These are phyloP conservation scores for Aspergillus nanangensis DNA, from an alignment of 495 filamentous ascomycete species.

Conservation along the genomic window DNA sequence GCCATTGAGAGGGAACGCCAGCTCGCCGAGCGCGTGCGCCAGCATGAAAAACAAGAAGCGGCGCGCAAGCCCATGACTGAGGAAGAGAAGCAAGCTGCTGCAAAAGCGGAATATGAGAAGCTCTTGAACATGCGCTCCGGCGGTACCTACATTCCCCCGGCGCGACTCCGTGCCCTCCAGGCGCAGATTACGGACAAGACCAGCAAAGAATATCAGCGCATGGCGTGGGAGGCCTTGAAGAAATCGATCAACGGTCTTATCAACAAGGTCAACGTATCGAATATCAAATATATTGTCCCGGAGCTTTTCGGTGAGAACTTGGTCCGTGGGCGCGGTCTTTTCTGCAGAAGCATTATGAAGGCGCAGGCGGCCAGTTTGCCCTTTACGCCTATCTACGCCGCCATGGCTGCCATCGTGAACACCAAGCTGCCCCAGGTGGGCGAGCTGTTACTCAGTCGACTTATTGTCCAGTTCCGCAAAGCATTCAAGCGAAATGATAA, in stretches of 20 bases:
- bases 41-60: constrained; percentile 48
- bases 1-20: constrained; percentile 58
- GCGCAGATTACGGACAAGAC: constrained; percentile 94
- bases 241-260: constrained; percentile 98
- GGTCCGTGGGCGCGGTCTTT: constrained; percentile 82
- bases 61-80: constrained; percentile 63
- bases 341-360: constrained; percentile 95
- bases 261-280: constrained; percentile 96
- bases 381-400: constrained; percentile 91
- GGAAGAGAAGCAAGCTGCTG: constrained; percentile 75
- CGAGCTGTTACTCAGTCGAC: constrained; percentile 78
- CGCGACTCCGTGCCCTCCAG: constrained; percentile 84
- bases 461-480: constrained; percentile 92
- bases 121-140: constrained; percentile 86
- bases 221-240: constrained; percentile 98
- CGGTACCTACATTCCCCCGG: constrained; percentile 93
- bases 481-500: constrained; percentile 97
- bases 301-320: constrained; percentile 95
- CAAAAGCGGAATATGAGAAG: constrained; percentile 89
- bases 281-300: constrained; percentile 95
- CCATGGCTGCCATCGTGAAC: constrained; percentile 94
- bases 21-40: constrained; percentile 54
- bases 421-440: constrained; percentile 94
- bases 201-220: constrained; percentile 96
- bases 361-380: constrained; percentile 94